Evolutionary conservation across 2,329 filamentous ascomycete species (phyloP).

Genomic region (Alternaria brassicicola): DNA sequence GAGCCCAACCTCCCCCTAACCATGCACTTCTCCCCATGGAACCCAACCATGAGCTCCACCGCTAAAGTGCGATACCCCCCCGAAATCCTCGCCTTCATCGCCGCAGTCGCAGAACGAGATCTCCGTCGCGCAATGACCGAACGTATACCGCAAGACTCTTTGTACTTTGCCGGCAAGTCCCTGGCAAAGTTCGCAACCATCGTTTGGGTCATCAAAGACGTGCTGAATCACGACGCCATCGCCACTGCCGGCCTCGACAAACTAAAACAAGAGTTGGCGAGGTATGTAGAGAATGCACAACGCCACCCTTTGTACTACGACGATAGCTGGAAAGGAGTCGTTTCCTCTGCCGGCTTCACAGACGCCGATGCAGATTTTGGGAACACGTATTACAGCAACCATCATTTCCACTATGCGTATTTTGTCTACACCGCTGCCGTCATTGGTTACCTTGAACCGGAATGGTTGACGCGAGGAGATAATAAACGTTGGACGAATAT

Average conservation of each 20-base stretch:
- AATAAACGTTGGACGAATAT: slow-evolving; percentile 84
- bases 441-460: slow-evolving; percentile 77
- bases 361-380: slow-evolving; percentile 82
- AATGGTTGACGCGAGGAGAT: slow-evolving; percentile 65
- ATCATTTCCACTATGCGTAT: slow-evolving; percentile 75
- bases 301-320: slow-evolving; percentile 62
- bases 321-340: slow-evolving; percentile 76
- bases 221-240: slow-evolving; percentile 62
- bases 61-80: slow-evolving; percentile 47
- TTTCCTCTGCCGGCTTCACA: slow-evolving; percentile 77
- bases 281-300: slow-evolving; percentile 55
- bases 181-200: slow-evolving; percentile 52
- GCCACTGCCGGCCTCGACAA: slow-evolving; percentile 57
- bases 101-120: slow-evolving; percentile 70
- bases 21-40: slow-evolving; percentile 83
- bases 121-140: slow-evolving; percentile 75
- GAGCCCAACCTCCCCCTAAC: slow-evolving; percentile 73
- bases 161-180: slow-evolving; percentile 85
- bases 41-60: slow-evolving; percentile 53
- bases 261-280: slow-evolving; percentile 54
- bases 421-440: slow-evolving; percentile 86
- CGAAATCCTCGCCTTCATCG: slow-evolving; percentile 65
- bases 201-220: slow-evolving; percentile 56
- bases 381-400: slow-evolving; percentile 76
- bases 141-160: slow-evolving; percentile 78